Evolutionary conservation across 192 early-diverging fungal genomes (phyloP).

Genomic region (Coemansia asiatica): DNA sequence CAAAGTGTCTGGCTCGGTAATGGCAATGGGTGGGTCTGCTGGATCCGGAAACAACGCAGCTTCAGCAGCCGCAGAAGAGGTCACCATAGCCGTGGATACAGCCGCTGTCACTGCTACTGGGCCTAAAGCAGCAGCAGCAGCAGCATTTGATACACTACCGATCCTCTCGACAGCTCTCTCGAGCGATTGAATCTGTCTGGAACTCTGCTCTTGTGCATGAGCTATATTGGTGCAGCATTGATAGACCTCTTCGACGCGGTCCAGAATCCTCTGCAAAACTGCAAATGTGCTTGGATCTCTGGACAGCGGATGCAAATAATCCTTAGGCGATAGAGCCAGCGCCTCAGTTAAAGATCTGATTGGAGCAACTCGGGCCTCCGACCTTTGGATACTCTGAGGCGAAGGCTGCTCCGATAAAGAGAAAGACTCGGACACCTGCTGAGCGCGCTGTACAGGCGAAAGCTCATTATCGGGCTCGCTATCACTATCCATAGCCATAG

Average conservation of each 20-base stretch:
- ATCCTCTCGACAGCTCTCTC: neutral
- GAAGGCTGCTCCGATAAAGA: neutral
- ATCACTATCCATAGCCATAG: conserved; percentile 5
- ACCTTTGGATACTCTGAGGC: conserved; percentile 16
- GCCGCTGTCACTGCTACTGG: neutral
- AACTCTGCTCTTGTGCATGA: neutral
- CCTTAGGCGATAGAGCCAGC: conserved; percentile 32
- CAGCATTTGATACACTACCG: neutral
- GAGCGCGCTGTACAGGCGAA: conserved; percentile 6
- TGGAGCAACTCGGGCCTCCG: conserved; percentile 26
- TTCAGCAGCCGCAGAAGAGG: neutral
- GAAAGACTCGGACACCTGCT: conserved; percentile 1
- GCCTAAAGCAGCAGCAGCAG: neutral
- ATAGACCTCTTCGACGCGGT: neutral
- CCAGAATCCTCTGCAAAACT: neutral
- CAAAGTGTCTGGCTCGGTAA: neutral
- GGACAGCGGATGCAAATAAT: neutral
- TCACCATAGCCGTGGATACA: neutral
- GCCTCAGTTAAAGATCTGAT: conserved; percentile 40
- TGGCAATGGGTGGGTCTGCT: neutral
- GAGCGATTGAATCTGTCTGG: neutral
- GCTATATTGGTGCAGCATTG: neutral
- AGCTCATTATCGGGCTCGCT: neutral
- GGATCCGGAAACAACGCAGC: neutral
- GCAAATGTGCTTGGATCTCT: neutral